These are phyloP conservation scores for Gonapodya sp. DNA, from an alignment of 192 early-diverging fungal genomes.

Conservation along the genomic window DNA sequence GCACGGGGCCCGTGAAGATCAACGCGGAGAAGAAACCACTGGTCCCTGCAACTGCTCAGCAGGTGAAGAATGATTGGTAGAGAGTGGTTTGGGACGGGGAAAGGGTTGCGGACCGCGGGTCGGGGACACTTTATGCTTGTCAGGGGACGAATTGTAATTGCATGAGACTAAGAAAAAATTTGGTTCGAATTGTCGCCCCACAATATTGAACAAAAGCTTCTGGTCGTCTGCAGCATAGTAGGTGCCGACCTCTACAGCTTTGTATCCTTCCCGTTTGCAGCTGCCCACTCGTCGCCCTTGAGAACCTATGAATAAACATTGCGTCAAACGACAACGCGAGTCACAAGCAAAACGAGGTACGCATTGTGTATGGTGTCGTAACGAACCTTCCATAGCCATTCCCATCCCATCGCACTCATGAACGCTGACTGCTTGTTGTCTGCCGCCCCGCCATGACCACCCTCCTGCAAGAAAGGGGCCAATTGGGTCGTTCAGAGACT, in stretches of 20 bases:
- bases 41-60: background rate
- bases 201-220: too few species aligned
- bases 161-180: too few species aligned
- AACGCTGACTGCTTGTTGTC: slow-evolving; percentile 11
- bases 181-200: too few species aligned
- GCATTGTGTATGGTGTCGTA: background rate
- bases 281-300: background rate
- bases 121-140: background rate
- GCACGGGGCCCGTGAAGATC: background rate
- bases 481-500: background rate
- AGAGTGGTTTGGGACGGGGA: background rate
- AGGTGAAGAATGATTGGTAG: background rate
- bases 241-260: background rate
- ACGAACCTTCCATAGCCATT: background rate
- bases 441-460: slow-evolving; percentile 8
- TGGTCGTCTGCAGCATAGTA: too few species aligned
- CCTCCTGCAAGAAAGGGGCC: background rate
- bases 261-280: background rate
- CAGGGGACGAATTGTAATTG: too few species aligned
- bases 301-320: background rate
- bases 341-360: too few species aligned
- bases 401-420: slow-evolving; percentile 8
- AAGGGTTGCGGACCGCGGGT: background rate
- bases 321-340: too few species aligned
- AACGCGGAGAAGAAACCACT: background rate